Evolutionary conservation across 345 rosid species (phyloP).

Genomic region (Pelargonium nanum): DNA sequence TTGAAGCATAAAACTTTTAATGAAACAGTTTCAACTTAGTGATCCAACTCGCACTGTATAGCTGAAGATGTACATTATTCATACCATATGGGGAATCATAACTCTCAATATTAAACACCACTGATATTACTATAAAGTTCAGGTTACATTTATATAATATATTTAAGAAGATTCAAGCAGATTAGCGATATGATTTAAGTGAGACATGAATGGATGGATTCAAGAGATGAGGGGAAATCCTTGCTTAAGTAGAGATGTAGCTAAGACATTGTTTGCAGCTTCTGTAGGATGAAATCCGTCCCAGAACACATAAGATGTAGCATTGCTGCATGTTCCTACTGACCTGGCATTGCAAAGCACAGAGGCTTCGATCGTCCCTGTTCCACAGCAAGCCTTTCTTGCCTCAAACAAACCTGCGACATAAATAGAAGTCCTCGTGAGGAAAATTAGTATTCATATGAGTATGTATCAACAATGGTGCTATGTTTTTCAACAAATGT

Average conservation of each 20-base stretch:
- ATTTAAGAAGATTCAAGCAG: slow-evolving; percentile 6
- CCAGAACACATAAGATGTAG: slow-evolving; percentile 79
- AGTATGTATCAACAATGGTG: not conserved
- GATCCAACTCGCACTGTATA: too few species aligned
- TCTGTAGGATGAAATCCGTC: slow-evolving; percentile 94
- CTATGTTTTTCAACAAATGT: too few species aligned
- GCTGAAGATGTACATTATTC: not conserved
- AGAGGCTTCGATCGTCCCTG: slow-evolving; percentile 75
- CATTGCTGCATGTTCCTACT: slow-evolving; percentile 66
- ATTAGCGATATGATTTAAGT: slow-evolving; percentile 1
- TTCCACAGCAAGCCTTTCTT: slow-evolving; percentile 83
- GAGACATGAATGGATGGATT: slow-evolving; percentile 11
- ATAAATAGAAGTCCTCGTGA: not conserved
- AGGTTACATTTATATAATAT: slow-evolving; percentile 6
- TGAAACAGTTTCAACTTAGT: too few species aligned
- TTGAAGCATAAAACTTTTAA: too few species aligned
- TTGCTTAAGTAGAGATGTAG: slow-evolving; percentile 49
- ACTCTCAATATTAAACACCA: not conserved
- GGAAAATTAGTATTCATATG: too few species aligned
- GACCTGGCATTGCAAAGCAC: slow-evolving; percentile 64
- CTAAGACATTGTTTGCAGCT: slow-evolving; percentile 63
- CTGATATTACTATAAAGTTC: not conserved
- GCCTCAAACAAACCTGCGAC: slow-evolving; percentile 71
- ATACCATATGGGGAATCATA: slow-evolving; percentile 3
- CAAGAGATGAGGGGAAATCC: slow-evolving; percentile 67